phyloP scores from a whole-genome alignment of 1,139 yeast species.

The Dujonia santamariae region DNA sequence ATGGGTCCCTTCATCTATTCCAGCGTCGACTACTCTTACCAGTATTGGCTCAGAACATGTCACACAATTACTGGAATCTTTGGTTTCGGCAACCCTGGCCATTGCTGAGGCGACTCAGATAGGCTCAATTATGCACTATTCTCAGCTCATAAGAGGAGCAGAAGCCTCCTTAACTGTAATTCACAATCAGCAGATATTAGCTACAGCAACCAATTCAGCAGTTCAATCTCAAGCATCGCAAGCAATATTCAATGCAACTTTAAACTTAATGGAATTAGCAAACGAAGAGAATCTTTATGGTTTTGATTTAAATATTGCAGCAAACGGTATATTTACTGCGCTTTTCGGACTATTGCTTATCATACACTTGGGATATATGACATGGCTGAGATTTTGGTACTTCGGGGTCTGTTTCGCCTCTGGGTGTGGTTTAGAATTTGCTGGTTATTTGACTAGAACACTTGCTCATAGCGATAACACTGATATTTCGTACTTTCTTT shows the following conservation, averaged over 20 bases:
- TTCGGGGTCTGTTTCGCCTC: conserved; percentile 27
- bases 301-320: conserved; percentile 21
- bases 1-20: conserved; percentile 23
- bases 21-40: conserved; percentile 16
- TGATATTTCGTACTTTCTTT: conserved; percentile 21
- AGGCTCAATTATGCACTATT: conserved; percentile 15
- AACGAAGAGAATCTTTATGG: conserved; percentile 26
- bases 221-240: conserved; percentile 29
- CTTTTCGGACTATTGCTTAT: conserved; percentile 23
- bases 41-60: conserved; percentile 20
- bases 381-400: conserved; percentile 26
- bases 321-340: conserved; percentile 29
- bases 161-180: conserved; percentile 35
- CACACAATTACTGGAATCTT: conserved; percentile 9
- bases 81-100: conserved; percentile 14
- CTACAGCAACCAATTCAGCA: conserved; percentile 34
- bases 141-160: conserved; percentile 32
- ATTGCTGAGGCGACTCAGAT: conserved; percentile 13
- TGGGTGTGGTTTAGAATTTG: conserved; percentile 19
- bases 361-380: conserved; percentile 17
- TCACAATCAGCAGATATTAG: conserved; percentile 31
- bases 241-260: conserved; percentile 27
- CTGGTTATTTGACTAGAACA: conserved; percentile 23
- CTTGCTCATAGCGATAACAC: conserved; percentile 17
- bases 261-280: conserved; percentile 28